phyloP scores from a whole-genome alignment of 2,329 filamentous ascomycete genomes.

The Elsinoe australis region DNA sequence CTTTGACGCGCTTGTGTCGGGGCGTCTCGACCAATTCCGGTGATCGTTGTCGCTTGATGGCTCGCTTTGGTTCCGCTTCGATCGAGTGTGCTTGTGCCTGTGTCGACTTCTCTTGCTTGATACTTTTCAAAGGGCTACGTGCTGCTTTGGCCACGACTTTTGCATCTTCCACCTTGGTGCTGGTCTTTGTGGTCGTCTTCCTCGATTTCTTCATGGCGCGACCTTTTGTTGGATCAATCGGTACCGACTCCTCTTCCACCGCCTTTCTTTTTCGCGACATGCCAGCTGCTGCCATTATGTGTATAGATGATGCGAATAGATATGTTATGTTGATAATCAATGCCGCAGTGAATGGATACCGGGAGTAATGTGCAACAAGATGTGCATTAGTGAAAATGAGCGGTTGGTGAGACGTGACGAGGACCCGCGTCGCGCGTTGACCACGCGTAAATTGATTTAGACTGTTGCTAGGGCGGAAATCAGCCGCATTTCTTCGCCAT shows the following conservation, averaged over 20 bases:
- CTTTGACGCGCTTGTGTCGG: conserved; percentile 29
- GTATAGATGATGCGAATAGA: conserved; percentile 4
- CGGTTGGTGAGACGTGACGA: neutral
- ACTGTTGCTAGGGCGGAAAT: conserved; percentile 15
- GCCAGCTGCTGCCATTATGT: conserved; percentile 4
- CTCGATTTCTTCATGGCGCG: conserved; percentile 3
- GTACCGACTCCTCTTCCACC: conserved; percentile 2
- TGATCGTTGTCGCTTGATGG: conserved; percentile 18
- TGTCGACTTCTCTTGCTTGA: neutral
- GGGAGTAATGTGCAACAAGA: neutral
- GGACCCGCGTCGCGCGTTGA: conserved; percentile 11
- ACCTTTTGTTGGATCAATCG: neutral
- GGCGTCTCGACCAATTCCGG: conserved; percentile 23
- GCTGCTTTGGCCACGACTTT: too few relatives aligned
- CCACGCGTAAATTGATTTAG: conserved; percentile 14
- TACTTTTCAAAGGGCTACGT: too few relatives aligned
- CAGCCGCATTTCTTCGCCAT: neutral
- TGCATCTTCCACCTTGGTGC: too few relatives aligned
- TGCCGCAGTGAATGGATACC: neutral
- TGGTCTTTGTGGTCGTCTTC: neutral
- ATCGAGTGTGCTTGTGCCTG: neutral
- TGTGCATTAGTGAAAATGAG: too few relatives aligned
- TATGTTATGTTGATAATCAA: conserved; percentile 8
- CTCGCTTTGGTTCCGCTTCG: neutral
- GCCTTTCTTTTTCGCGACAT: conserved; percentile 14